A percentile compares a stretch with the other conserved stretches of the same genome.
Evolutionary conservation across 495 filamentous ascomycete species (phyloP).

Genomic region (Rhizodiscina lignyota): DNA sequence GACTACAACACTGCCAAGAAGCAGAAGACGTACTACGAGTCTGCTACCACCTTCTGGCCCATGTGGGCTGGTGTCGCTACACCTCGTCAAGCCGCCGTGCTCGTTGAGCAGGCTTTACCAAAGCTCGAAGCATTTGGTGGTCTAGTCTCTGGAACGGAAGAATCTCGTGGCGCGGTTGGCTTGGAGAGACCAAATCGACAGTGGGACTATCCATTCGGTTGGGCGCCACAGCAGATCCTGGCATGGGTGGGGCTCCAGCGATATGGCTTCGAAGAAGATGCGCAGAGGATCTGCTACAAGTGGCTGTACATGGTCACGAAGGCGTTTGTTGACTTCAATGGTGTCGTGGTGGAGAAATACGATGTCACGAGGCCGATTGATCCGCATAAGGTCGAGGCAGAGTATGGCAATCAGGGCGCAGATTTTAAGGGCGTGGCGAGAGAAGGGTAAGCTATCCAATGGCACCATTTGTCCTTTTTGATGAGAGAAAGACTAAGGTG

Average conservation of each 20-base stretch:
- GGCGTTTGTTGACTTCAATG: conserved; percentile 93
- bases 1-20: conserved; percentile 81
- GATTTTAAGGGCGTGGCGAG: conserved; percentile 88
- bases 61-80: conserved; percentile 83
- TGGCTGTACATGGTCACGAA: conserved; percentile 97
- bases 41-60: conserved; percentile 85
- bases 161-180: conserved; percentile 63
- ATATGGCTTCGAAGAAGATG: conserved; percentile 81
- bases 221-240: conserved; percentile 97
- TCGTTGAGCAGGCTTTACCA: conserved; percentile 65
- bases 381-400: conserved; percentile 82
- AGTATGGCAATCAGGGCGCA: conserved; percentile 91
- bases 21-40: conserved; percentile 64
- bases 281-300: conserved; percentile 74
- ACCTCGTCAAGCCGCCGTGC: conserved; percentile 56
- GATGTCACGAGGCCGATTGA: conserved; percentile 81
- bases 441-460: conserved; percentile 55
- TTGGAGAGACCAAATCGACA: conserved; percentile 81
- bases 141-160: conserved; percentile 73
- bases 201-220: conserved; percentile 97
- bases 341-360: conserved; percentile 96
- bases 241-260: conserved; percentile 84
- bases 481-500: conserved; percentile 12
- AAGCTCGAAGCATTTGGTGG: conserved; percentile 77
- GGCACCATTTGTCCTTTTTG: conserved; percentile 1